phyloP scores from a whole-genome alignment of 495 filamentous ascomycete genomes.

The Hypoxylon crocopeplum region DNA sequence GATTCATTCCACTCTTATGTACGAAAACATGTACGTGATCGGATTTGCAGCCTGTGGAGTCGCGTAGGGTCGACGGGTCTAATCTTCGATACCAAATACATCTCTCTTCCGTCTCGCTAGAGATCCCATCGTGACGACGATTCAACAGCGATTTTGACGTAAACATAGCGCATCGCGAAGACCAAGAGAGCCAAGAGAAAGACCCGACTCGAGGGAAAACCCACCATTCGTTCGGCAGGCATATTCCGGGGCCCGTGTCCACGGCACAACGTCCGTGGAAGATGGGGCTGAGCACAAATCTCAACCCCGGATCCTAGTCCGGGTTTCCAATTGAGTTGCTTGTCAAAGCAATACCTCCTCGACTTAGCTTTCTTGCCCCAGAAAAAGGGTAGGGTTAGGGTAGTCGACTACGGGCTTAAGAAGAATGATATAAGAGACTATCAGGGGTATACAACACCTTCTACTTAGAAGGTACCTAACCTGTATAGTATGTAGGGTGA shows the following conservation, averaged over 20 bases:
- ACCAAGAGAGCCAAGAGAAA: too few relatives aligned
- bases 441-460: too few relatives aligned
- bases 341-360: constrained; percentile 13
- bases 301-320: constrained; percentile 17
- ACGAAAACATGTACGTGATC: constrained; percentile 29
- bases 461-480: too few relatives aligned
- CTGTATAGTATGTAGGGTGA: too few relatives aligned
- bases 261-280: neutral
- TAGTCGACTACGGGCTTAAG: neutral
- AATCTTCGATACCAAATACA: constrained; percentile 3
- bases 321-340: constrained; percentile 18
- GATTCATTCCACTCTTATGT: constrained; percentile 16
- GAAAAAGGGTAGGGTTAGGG: neutral
- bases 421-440: too few relatives aligned
- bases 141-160: neutral
- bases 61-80: constrained; percentile 14
- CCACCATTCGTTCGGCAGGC: neutral
- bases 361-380: neutral
- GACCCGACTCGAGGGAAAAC: neutral
- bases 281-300: constrained; percentile 4
- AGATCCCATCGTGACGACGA: neutral
- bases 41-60: constrained; percentile 20
- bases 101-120: constrained; percentile 5
- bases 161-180: neutral
- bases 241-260: constrained; percentile 1